Base-by-base conservation (phyloP, 2,329 filamentous ascomycete species). In the Cladosporium sp. region DNA sequence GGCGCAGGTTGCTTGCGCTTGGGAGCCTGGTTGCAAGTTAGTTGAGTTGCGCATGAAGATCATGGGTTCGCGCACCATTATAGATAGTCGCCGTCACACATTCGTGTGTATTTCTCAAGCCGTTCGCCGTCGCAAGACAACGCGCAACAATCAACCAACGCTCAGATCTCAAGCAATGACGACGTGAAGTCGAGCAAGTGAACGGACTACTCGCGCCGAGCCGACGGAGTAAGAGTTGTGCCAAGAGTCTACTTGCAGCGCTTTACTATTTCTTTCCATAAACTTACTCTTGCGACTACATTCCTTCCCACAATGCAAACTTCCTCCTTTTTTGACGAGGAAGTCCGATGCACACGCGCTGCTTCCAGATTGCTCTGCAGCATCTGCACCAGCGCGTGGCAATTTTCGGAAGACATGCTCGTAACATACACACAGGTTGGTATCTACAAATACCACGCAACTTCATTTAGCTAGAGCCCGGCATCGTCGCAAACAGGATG, bases 1-100 rank as follows among this genome's bases (percentile, higher is more conserved):
- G 69, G 50, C 33, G 69, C 66, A 28, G 72, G 69, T 62, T 72
- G 70, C 66, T 75, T 76, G 61, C 73, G 73, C 65, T 75, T 75
- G 33, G 73, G 73, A 65, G 73, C 66, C 73, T 74, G 35, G 7
- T 29, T 18, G 18, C 23, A 23, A n/a, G 50, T 63, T 63, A 63
- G 55, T 61, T 35, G n/a, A 18, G n/a, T 33, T 31, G 8, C 26
- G 16, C 18, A 18, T 40, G 5, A 21, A 46, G 12, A 14, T 3
- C 6, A 8, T 28, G 23, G 8, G 2, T 14, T 18, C 21, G 53
- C 35, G 37, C 16, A 49, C 64, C 58, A 62, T 62, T 62, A 65
- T 16, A 16, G 21, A 58, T 60, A 18, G 28, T 23, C 16, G 16
- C 18, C 3, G 23, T 4, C 26, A 12, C 28, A 49, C 46, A 35